Conservation (phyloP, 2,329 filamentous ascomycete genomes). For the Pestalotiopsis fici region DNA sequence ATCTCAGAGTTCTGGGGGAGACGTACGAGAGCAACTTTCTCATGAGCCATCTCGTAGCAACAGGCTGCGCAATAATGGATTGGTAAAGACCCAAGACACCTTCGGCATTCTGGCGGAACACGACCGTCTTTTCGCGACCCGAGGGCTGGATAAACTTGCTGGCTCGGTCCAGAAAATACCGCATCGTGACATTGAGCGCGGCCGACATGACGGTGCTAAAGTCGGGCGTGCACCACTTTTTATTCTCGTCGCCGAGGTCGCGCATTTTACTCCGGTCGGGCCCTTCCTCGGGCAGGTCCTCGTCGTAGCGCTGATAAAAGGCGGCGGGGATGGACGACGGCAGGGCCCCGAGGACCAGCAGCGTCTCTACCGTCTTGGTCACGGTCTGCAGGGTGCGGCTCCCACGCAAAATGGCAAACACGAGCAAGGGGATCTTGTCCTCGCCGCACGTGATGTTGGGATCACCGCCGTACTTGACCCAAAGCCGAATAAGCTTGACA, state of each 20-base stretch:
- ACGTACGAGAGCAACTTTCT: constrained; percentile 16
- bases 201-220: constrained; percentile 9
- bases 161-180: constrained; percentile 21
- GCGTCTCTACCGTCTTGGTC: constrained; percentile 11
- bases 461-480: constrained; percentile 21
- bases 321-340: constrained; percentile 15
- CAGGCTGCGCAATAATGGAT: constrained; percentile 17
- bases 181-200: constrained; percentile 19
- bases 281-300: constrained; percentile 14
- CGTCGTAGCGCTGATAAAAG: constrained; percentile 15
- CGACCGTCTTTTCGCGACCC: constrained; percentile 13
- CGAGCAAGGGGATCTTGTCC: constrained; percentile 17
- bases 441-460: constrained; percentile 15
- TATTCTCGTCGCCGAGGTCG: constrained; percentile 7
- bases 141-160: constrained; percentile 7
- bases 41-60: constrained; percentile 15
- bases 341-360: constrained; percentile 19
- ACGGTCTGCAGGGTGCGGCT: constrained; percentile 9
- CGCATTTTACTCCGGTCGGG: constrained; percentile 11
- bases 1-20: too few relatives aligned
- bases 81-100: constrained; percentile 17
- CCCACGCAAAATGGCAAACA: constrained; percentile 18
- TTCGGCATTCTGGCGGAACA: constrained; percentile 11
- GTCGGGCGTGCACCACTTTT: constrained; percentile 15
- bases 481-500: constrained; percentile 16